Evolutionary conservation across 805 yeast genomes (phyloP), one percentile per base, ranked within the genome.

Genomic region (Saccharomyces kudriavzevii): DNA sequence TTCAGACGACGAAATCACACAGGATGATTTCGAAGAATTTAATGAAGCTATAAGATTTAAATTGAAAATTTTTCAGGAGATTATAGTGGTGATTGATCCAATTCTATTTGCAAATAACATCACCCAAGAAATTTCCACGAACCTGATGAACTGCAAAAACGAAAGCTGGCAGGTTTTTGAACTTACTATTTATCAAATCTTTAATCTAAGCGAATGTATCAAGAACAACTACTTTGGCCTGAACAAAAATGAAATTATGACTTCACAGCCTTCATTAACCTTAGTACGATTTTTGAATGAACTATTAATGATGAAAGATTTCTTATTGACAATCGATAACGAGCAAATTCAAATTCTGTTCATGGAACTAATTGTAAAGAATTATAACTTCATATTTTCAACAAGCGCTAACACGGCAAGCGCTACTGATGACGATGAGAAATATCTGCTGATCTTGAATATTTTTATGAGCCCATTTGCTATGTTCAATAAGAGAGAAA

Each of bases 341-440:
- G 89, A 96, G n/a, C 76, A 85, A 56, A 83, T 90, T 55, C 96
- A 89, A 66, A 71, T 88, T 43, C 77, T 80, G 49, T 89, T 87
- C 60, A 89, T 94, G 74, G 98, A 94, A 67, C 74, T 94, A 31
- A 81, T 89, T 30, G 84, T 89, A 53, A 86, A 89, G 64, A 94
- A 89, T 63, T 83, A 87, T 60, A 73, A 79, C 26, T 83, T 86
- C 58, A 73, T 67, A 69, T 35, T 35, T 17, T 35, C 43, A 20
- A 20, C 43, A n/a, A 47, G 49, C 24, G 54, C 52, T 25, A 56
- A 56, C 47, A 53, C 56, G 14, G 46, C 61, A 17, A 73, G 61
- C 26, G 68, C 72, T 52, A 80, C 79, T 58, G 70, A 74, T 49
- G 80, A 77, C 28, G 43, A 35, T 35, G 43, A 35, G 17, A 35